Evolutionary conservation across 208 protist genomes (phyloP), one percentile per base, ranked within the genome.

Genomic region (Trypanosoma brucei): DNA sequence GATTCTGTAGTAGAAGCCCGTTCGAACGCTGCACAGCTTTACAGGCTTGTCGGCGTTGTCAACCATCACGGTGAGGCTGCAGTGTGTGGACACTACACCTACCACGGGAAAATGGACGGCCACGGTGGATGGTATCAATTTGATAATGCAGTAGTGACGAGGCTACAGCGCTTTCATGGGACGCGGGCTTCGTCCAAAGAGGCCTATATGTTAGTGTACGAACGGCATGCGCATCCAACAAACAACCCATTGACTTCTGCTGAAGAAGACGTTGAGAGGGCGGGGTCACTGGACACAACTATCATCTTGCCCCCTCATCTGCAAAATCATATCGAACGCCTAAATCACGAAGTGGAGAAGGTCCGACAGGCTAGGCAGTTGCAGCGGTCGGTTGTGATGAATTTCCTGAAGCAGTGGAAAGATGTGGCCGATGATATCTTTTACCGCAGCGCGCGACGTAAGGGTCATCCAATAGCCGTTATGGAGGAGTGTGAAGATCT

Each of bases 41-140:
- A 91, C 61, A 73, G 78, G 65, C 76, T 94, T 38, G 64, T 76
- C 30, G 88, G 88, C 34, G 70, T 94, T 4, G 60, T 94, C 11
- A 86, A 91, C 62, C 88, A 94, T 61, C 56, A 81, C 14, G 84
- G 88, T 35, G 72, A 82, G 22, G 78, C 65, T 2, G 88, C 88
- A 3, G 48, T 78, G 2, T 86, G 72, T 30, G 88, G 88, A 22
- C 88, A 94, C 72, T 94, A 94, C 75, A 91, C 84, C 7, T 94
- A 84, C 72, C 65, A 86, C 52, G 79, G 78, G 3, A 86, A 83
- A 62, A 72, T 89, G 4, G 63, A 54, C 33, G 61, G 31, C 14
- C 30, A 31, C 4, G 42, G 8, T 22, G 50, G 62, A 30, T 93
- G 86, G 84, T 79, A 81, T 30, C 62, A 78, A 66, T 86, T 91